Base-by-base conservation (phyloP, 2,329 filamentous ascomycete genomes). In the Stagonosporopsis tanaceti region DNA sequence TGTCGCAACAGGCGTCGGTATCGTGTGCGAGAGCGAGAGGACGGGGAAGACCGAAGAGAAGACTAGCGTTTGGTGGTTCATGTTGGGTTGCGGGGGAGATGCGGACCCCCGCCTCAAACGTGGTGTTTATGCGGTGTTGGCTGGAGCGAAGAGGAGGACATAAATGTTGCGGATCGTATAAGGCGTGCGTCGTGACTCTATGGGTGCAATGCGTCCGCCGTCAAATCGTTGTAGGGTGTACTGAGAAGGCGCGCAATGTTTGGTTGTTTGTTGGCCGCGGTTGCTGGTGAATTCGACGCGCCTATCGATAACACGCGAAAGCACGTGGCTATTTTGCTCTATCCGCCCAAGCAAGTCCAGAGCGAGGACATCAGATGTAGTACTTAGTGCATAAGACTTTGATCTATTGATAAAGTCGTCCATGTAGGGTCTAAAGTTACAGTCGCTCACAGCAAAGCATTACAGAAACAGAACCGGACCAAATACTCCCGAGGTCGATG, bases 11-110 rank as follows among this genome's bases (percentile, higher is more conserved):
- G 63, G 79, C 11, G 80, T 81, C 27, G 79, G 78, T 6, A 76
- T 77, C 6, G 77, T 79, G 59, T 78, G 78, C 17, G 74, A 71
- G 41, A 74, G 68, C 47, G 73, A 73, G 25, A 76, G 73, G 11
- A 75, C 66, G 15, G 80, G 77, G 61, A 82, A 82, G 57, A 82
- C 74, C 34, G 80, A 79, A 35, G 72, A 69, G 71, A 82, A 79
- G 62, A 79, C 66, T 42, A 71, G 67, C 47, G 64, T 71, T 37
- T 63, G 60, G 60, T 75, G 69, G 55, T 76, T 71, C 74, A 76
- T 76, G 40, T 63, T 28, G 35, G 22, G 20, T 25, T 42, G 47
- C 58, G 22, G 39, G 12, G 59, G 63, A 62, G 57, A 41, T 54
- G 59, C 47, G 51, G 54, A 32, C 28, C 65, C 65, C 68, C 62